phyloP scores from a whole-genome alignment of 2,329 filamentous ascomycete species.

The Beauveria rudraprayagi region DNA sequence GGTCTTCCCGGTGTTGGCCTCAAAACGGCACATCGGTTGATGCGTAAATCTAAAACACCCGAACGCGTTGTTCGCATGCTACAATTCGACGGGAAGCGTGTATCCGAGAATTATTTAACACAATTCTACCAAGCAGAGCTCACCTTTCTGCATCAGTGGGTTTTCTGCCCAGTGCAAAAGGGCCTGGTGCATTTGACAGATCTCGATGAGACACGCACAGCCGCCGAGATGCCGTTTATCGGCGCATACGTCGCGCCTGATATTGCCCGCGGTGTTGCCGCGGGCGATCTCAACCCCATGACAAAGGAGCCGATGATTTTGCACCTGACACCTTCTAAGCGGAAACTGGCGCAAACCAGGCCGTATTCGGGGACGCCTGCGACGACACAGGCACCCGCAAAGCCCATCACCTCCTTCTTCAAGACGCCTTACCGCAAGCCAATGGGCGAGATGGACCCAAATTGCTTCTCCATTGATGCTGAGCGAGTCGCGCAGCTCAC shows the following conservation, averaged over 20 bases:
- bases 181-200: slow-evolving; percentile 69
- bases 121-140: slow-evolving; percentile 79
- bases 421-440: slow-evolving; percentile 42
- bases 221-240: slow-evolving; percentile 71
- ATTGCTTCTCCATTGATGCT: slow-evolving; percentile 49
- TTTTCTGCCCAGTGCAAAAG: slow-evolving; percentile 71
- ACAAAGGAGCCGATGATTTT: slow-evolving; percentile 62
- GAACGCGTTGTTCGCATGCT: slow-evolving; percentile 76
- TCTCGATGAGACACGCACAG: slow-evolving; percentile 52
- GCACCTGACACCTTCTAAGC: slow-evolving; percentile 33
- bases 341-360: slow-evolving; percentile 31
- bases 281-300: slow-evolving; percentile 79
- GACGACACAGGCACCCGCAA: slow-evolving; percentile 25
- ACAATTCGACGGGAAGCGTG: slow-evolving; percentile 81
- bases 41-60: slow-evolving; percentile 82
- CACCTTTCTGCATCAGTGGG: slow-evolving; percentile 90
- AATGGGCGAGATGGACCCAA: slow-evolving; percentile 55
- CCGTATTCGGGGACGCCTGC: slow-evolving; percentile 13
- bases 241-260: slow-evolving; percentile 63
- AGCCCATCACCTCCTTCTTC: slow-evolving; percentile 50
- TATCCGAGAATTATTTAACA: slow-evolving; percentile 75
- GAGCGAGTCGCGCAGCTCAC: slow-evolving; percentile 40
- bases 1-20: slow-evolving; percentile 79
- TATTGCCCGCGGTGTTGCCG: slow-evolving; percentile 65
- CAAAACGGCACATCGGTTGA: slow-evolving; percentile 85